Conservation (phyloP, 306 rosid species). For the Cucurbita pepo region DNA sequence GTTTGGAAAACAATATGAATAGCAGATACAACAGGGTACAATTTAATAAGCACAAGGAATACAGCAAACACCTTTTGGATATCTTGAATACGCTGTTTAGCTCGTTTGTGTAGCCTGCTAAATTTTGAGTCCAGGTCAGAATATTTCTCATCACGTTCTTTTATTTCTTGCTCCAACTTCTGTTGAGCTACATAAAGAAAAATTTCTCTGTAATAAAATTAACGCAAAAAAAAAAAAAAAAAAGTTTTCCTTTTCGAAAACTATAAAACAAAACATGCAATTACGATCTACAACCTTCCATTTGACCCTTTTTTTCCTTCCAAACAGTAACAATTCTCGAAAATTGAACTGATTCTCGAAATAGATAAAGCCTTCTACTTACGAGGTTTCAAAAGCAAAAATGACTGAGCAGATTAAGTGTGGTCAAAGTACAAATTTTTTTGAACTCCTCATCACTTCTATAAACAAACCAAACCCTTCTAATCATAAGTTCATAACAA, state of each 20-base stretch:
- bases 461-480: background rate
- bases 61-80: constrained; percentile 57
- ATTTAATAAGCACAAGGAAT: constrained; percentile 2
- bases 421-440: background rate
- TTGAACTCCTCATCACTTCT: background rate
- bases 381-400: background rate
- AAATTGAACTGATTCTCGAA: background rate
- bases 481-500: background rate
- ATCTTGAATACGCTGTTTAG: constrained; percentile 97
- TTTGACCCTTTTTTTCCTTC: background rate
- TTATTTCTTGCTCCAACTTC: constrained; percentile 65
- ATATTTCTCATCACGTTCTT: constrained; percentile 88
- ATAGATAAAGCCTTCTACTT: background rate
- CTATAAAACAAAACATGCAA: background rate
- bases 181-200: constrained; percentile 44
- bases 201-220: constrained; percentile 10
- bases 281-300: background rate
- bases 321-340: background rate
- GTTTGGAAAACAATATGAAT: background rate
- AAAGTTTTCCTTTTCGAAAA: background rate
- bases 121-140: constrained; percentile 81
- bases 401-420: background rate
- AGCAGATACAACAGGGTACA: background rate
- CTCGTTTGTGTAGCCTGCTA: constrained; percentile 89
- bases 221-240: background rate